These are phyloP conservation scores for Poa annua DNA, from an alignment of 176 grass and related monocot genomes.

Conservation along the genomic window DNA sequence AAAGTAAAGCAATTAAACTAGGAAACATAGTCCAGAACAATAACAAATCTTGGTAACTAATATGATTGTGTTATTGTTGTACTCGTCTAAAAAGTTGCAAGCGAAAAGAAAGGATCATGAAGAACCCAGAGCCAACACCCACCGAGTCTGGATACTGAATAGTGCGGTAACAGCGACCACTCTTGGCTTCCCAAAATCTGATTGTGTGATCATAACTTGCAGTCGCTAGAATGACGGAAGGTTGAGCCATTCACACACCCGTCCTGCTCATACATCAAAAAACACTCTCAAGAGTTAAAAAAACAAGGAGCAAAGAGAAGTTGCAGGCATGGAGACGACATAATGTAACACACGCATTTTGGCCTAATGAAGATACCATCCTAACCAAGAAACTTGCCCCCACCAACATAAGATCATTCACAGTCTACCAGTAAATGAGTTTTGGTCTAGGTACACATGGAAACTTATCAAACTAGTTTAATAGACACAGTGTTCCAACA, in stretches of 20 bases:
- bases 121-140: conserved; percentile 22
- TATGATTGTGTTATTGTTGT: not conserved
- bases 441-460: not conserved
- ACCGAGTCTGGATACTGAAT: conserved; percentile 95
- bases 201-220: conserved; percentile 97
- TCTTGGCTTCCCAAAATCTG: conserved; percentile 93
- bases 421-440: not conserved
- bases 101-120: not conserved
- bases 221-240: conserved; percentile 88
- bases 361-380: not conserved
- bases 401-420: not conserved
- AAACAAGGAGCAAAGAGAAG: not conserved
- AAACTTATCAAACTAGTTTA: not conserved
- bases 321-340: not conserved
- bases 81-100: not conserved
- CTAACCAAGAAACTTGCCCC: not conserved
- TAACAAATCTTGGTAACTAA: not conserved
- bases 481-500: not conserved
- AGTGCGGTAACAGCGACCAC: conserved; percentile 87
- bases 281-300: not conserved
- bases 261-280: conserved; percentile 28
- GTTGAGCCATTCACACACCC: conserved; percentile 64
- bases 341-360: not conserved
- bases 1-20: not conserved
- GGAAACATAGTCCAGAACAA: not conserved